phyloP scores from a whole-genome alignment of 1,284 basidiomycete species.

The Ustilago shanxiensis region DNA sequence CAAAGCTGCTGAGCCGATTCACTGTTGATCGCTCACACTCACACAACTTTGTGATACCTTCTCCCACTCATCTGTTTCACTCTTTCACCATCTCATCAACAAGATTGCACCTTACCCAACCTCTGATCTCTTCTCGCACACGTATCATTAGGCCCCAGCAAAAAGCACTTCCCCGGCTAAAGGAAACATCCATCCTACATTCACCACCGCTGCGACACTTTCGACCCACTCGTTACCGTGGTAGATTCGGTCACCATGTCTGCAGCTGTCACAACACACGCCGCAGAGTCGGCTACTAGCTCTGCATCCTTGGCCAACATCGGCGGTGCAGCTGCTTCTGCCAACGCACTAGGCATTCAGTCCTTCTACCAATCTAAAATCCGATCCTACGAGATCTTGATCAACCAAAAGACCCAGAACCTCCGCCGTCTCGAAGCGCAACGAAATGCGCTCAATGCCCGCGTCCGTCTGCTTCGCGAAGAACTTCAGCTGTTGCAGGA shows the following conservation, averaged over 20 bases:
- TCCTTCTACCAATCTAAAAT: slow-evolving; percentile 97
- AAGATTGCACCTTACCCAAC: background rate
- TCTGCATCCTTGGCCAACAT: slow-evolving; percentile 35
- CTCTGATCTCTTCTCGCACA: background rate
- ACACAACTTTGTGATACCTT: too few relatives aligned
- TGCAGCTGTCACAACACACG: slow-evolving; percentile 41
- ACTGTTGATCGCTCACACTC: too few relatives aligned
- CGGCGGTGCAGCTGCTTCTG: slow-evolving; percentile 47
- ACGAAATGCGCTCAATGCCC: slow-evolving; percentile 92
- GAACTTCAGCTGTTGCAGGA: slow-evolving; percentile 95
- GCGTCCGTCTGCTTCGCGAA: slow-evolving; percentile 86
- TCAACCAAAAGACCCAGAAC: slow-evolving; percentile 97
- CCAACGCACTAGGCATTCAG: slow-evolving; percentile 70
- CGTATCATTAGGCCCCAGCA: background rate
- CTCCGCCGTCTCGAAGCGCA: slow-evolving; percentile 94
- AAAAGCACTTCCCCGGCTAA: background rate
- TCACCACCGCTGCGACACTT: background rate
- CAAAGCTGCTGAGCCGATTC: background rate
- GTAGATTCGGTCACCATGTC: slow-evolving; percentile 26
- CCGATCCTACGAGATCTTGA: slow-evolving; percentile 88
- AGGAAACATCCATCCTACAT: background rate
- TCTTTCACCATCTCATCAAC: background rate
- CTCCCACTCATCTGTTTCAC: background rate
- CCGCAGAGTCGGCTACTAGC: slow-evolving; percentile 26
- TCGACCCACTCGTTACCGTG: background rate